Evolutionary conservation across 1,284 basidiomycete species (phyloP), one percentile per base, ranked within the genome.

Genomic region (Tylopilus microsporus): DNA sequence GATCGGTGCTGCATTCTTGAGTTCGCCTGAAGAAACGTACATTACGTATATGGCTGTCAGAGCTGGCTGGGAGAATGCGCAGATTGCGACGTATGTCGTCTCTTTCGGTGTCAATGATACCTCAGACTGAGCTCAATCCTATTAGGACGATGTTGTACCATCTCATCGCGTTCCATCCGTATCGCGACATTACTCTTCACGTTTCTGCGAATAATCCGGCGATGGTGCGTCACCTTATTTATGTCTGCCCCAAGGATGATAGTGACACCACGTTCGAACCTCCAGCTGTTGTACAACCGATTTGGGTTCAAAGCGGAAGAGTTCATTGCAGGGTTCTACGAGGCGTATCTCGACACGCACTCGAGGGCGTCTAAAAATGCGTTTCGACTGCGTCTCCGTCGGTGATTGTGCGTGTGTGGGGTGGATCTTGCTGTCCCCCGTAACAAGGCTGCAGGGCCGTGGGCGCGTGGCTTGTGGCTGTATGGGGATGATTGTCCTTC

Each of bases 251-350:
- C 7, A 43, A 10, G 7, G 7, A n/a, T 18, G 41, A n/a, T 45
- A n/a, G 18, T 9, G 42, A 43, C 16, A 10, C 42, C 42, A n/a
- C 8, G 8, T 21, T 19, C 19, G n/a, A 5, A 19, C 18, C 19
- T 45, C 9, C 57, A 90, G 89, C 74, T 91, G 7, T 69, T 91
- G 16, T 91, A 91, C 71, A 91, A 91, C 63, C 82, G 83, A 55
- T 91, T 91, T 64, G 89, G 89, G 19, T 91, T 91, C 79, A 91
- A 91, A 66, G 86, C 87, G 0, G 89, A 91, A 70, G 87, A 88
- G 68, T 91, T 90, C 63, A 79, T 91, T 42, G 82, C 82, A 34
- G 87, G 86, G 19, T 91, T 91, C 65, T 91, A 91, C 63, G 85
- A 89, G 49, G 79, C 84, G 48, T 91, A 90, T 68, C 74, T 91